A percentile compares a stretch with the other conserved stretches of the same genome.
Conservation (phyloP, 2,329 filamentous ascomycete species). For the Hymenoscyphus scutula region DNA sequence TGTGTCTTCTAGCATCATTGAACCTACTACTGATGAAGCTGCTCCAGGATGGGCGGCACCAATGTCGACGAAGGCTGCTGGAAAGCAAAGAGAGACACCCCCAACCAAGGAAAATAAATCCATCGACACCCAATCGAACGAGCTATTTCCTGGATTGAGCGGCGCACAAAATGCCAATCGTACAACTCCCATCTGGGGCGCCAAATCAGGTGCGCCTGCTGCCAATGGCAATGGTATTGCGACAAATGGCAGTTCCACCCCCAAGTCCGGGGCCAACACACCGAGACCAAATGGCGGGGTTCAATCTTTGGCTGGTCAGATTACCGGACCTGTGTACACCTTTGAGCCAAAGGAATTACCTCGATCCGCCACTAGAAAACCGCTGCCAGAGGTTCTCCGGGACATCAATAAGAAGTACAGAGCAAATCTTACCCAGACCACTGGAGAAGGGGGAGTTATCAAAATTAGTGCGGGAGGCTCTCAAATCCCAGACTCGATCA, state of each 20-base stretch:
- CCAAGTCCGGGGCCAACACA: conserved; percentile 56
- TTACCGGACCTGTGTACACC: conserved; percentile 37
- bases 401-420: conserved; percentile 92
- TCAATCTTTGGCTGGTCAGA: conserved; percentile 71
- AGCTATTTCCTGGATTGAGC: conserved; percentile 91
- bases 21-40: conserved; percentile 38
- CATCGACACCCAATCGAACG: conserved; percentile 83
- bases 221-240: conserved; percentile 56
- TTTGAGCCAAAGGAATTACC: conserved; percentile 65
- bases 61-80: conserved; percentile 61
- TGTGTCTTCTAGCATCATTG: conserved; percentile 39
- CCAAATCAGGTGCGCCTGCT: conserved; percentile 54
- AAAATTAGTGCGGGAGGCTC: conserved; percentile 85
- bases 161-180: conserved; percentile 53
- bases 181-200: conserved; percentile 73
- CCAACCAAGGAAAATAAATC: conserved; percentile 38
- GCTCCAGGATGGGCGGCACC: conserved; percentile 48
- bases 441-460: conserved; percentile 68
- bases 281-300: conserved; percentile 39
- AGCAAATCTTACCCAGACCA: conserved; percentile 76
- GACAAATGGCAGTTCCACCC: conserved; percentile 46
- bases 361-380: conserved; percentile 75
- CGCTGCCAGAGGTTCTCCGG: conserved; percentile 79
- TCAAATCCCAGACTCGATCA: conserved; percentile 60
- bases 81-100: conserved; percentile 62